Conservation (phyloP, 2,329 filamentous ascomycete species). For the Ceratocystis albifundus region DNA sequence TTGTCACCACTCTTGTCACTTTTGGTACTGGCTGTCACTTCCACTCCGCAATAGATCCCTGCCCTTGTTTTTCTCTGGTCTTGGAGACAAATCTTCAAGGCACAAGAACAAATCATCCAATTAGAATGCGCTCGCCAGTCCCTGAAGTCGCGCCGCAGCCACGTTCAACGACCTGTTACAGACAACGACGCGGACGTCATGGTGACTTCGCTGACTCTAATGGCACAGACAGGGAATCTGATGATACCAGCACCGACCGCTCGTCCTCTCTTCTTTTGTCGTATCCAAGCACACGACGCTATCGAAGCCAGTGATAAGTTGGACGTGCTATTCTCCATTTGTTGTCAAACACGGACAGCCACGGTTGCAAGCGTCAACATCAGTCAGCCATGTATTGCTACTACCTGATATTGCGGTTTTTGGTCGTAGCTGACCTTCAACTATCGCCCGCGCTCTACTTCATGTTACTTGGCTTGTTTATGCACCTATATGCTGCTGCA, state of each 20-base stretch:
- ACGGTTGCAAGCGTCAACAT: neutral
- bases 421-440: too few relatives aligned
- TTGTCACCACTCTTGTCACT: neutral
- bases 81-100: neutral
- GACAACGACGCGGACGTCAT: too few relatives aligned
- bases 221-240: too few relatives aligned
- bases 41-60: neutral
- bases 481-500: neutral
- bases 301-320: too few relatives aligned
- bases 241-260: too few relatives aligned
- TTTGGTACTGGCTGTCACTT: neutral
- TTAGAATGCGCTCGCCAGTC: neutral
- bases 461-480: neutral
- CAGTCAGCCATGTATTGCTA: too few relatives aligned
- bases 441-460: too few relatives aligned
- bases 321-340: too few relatives aligned
- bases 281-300: too few relatives aligned
- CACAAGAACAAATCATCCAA: neutral
- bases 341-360: neutral
- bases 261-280: too few relatives aligned
- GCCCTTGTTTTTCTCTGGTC: neutral
- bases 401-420: too few relatives aligned
- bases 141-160: neutral
- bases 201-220: too few relatives aligned
- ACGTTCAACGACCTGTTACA: neutral